phyloP scores from a whole-genome alignment of 192 early-diverging fungal genomes.

The Entomortierella lignicola region DNA sequence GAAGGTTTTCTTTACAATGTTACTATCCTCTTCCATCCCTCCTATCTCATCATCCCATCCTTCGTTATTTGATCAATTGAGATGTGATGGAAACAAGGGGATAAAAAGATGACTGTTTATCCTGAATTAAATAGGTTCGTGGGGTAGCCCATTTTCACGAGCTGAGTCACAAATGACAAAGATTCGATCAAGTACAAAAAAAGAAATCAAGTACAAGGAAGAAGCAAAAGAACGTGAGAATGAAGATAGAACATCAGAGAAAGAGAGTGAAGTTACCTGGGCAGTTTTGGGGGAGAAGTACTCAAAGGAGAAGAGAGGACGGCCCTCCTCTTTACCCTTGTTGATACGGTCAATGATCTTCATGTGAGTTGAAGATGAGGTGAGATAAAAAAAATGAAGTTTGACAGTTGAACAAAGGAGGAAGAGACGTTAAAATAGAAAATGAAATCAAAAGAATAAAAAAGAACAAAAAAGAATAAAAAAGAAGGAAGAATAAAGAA shows the following conservation, averaged over 20 bases:
- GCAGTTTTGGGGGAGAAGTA: conserved; percentile 98
- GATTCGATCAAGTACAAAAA: not conserved
- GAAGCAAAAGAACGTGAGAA: too few relatives aligned
- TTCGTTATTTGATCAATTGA: too few relatives aligned
- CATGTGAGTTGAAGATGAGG: conserved; percentile 36
- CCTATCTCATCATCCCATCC: too few relatives aligned
- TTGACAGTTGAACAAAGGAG: too few relatives aligned
- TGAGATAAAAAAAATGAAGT: too few relatives aligned
- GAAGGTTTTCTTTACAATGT: too few relatives aligned
- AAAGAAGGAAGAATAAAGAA: not conserved
- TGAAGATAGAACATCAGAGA: not conserved
- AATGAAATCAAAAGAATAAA: conserved; percentile 3
- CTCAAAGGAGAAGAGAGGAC: conserved; percentile 91
- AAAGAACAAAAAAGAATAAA: not conserved
- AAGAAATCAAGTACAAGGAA: not conserved
- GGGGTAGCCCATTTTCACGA: conserved; percentile 10
- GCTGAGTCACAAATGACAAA: conserved; percentile 34
- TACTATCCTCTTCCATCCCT: too few relatives aligned
- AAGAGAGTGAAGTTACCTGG: conserved; percentile 57
- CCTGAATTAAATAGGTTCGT: too few relatives aligned
- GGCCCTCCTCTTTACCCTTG: conserved; percentile 74
- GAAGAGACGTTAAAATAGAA: not conserved
- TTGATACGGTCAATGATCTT: conserved; percentile 83
- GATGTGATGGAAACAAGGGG: not conserved
- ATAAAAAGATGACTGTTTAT: too few relatives aligned